Percentiles rank a stretch among this genome's conserved stretches.
Conservation (phyloP, 331 rosid genomes). For the Pyrus hybrid region DNA sequence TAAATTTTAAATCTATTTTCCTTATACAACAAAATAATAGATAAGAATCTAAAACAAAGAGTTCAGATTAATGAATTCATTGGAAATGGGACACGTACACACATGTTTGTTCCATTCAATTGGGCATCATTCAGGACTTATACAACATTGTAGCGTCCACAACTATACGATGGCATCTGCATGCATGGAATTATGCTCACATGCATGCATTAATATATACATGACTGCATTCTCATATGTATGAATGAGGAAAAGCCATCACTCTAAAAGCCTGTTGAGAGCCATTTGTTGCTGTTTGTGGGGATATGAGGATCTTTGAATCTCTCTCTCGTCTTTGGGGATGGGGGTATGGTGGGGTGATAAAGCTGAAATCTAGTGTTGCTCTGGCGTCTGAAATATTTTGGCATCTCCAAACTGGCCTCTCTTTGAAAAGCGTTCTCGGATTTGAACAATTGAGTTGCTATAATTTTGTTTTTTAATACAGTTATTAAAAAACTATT, state of each 20-base stretch:
- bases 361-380: slow-evolving; percentile 40
- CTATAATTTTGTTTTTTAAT: no score
- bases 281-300: slow-evolving; percentile 62
- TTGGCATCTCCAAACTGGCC: not conserved
- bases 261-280: slow-evolving; percentile 49
- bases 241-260: slow-evolving; percentile 40
- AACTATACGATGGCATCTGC: not conserved
- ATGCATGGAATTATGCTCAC: not conserved
- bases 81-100: not conserved
- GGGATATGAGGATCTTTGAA: slow-evolving; percentile 51
- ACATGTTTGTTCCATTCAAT: not conserved
- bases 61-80: not conserved
- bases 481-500: no score
- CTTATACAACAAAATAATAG: no score
- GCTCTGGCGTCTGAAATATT: slow-evolving; percentile 9
- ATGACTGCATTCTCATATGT: not conserved
- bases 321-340: slow-evolving; percentile 16
- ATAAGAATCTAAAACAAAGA: not conserved
- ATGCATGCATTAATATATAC: not conserved
- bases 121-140: not conserved
- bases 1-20: no score
- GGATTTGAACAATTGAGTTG: no score
- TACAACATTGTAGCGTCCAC: not conserved
- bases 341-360: not conserved
- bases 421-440: no score